These are phyloP conservation scores for Penicillium sp. DNA, from an alignment of 2,329 filamentous ascomycete genomes.

Conservation along the genomic window DNA sequence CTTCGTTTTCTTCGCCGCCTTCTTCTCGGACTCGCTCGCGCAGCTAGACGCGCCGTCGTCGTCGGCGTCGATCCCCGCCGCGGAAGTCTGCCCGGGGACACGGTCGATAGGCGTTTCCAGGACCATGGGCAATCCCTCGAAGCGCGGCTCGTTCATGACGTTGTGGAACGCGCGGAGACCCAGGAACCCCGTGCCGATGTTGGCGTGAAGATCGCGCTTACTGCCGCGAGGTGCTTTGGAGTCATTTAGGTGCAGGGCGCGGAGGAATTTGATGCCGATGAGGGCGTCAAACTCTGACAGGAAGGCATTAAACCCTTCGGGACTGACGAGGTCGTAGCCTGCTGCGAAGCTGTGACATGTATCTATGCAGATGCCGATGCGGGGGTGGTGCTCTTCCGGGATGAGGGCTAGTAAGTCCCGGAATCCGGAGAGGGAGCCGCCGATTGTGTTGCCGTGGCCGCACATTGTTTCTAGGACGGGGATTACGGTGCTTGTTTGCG, in stretches of 20 bases:
- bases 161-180: slow-evolving; percentile 89
- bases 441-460: slow-evolving; percentile 82
- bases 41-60: slow-evolving; percentile 18
- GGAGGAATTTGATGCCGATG: slow-evolving; percentile 77
- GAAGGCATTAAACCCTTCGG: slow-evolving; percentile 70
- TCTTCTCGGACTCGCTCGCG: slow-evolving; percentile 24
- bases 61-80: slow-evolving; percentile 11
- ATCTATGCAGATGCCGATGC: slow-evolving; percentile 92
- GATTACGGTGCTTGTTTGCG: slow-evolving; percentile 72
- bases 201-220: slow-evolving; percentile 87
- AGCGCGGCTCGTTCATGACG: slow-evolving; percentile 77
- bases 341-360: slow-evolving; percentile 96
- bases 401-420: slow-evolving; percentile 79
- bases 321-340: slow-evolving; percentile 83
- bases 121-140: slow-evolving; percentile 83
- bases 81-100: slow-evolving; percentile 47
- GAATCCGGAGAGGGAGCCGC: slow-evolving; percentile 82
- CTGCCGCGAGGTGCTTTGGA: slow-evolving; percentile 86
- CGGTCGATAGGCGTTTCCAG: slow-evolving; percentile 92
- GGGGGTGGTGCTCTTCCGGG: slow-evolving; percentile 68
- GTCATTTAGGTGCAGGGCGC: slow-evolving; percentile 90
- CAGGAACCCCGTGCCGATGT: slow-evolving; percentile 93
- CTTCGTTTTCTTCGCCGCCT: background rate
- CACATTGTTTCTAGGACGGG: slow-evolving; percentile 97
- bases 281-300: slow-evolving; percentile 73